A percentile compares a stretch with the other conserved stretches of the same genome.
These are phyloP conservation scores for Podaxis sp. DNA, from an alignment of 768 basidiomycete genomes.

Conservation along the genomic window DNA sequence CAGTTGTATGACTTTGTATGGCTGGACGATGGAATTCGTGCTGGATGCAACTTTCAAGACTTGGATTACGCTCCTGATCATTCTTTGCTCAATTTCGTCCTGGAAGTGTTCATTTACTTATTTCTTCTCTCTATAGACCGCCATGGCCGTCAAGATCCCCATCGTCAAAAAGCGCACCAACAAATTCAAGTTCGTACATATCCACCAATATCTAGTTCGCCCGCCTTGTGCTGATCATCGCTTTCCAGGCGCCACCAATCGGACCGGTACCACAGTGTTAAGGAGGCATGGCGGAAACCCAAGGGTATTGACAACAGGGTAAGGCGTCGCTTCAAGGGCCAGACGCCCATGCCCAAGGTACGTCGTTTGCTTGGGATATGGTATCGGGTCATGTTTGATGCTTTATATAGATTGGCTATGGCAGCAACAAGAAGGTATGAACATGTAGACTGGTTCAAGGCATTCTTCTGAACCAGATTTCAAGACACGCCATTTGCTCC, in stretches of 20 bases:
- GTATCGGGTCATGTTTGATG: neutral
- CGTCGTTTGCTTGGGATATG: slow-evolving; percentile 19
- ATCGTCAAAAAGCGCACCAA: slow-evolving; percentile 97
- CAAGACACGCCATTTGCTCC: slow-evolving; percentile 91
- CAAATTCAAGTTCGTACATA: slow-evolving; percentile 80
- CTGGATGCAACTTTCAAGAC: slow-evolving; percentile 32
- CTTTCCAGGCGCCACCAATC: slow-evolving; percentile 89
- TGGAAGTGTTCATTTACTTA: slow-evolving; percentile 18
- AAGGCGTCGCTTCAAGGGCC: slow-evolving; percentile 92
- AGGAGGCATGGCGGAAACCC: slow-evolving; percentile 99
- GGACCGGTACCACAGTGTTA: slow-evolving; percentile 94
- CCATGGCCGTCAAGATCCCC: slow-evolving; percentile 48
- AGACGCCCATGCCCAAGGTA: slow-evolving; percentile 95
- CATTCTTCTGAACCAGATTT: slow-evolving; percentile 7
- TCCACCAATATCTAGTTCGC: neutral
- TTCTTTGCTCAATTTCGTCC: slow-evolving; percentile 17
- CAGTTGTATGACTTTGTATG: slow-evolving; percentile 16
- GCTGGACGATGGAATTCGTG: slow-evolving; percentile 20
- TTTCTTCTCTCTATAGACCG: slow-evolving; percentile 26
- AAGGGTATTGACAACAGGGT: slow-evolving; percentile 99
- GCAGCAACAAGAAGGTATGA: slow-evolving; percentile 80
- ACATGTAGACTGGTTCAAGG: slow-evolving; percentile 17
- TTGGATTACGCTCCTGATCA: slow-evolving; percentile 27
- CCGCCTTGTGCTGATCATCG: slow-evolving; percentile 6
- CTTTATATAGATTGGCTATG: slow-evolving; percentile 69